Evolutionary conservation across 176 grass and related monocot genomes (phyloP).

Genomic region (Aegilops umbellulata): DNA sequence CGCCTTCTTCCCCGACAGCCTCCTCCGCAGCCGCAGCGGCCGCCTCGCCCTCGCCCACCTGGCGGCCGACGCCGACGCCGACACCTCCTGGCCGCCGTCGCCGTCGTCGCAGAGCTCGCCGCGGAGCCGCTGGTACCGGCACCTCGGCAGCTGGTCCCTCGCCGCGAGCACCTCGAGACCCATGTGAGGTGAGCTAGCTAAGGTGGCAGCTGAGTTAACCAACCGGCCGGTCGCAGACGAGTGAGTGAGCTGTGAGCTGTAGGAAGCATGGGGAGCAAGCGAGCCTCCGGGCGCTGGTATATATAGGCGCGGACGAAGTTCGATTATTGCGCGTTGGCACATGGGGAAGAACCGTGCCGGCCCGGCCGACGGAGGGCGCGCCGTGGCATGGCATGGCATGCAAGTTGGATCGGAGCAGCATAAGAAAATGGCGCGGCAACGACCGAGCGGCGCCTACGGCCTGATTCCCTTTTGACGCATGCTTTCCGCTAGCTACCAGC

Average conservation of each 20-base stretch:
- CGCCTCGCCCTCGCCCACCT: constrained; percentile 23
- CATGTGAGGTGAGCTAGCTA: constrained; percentile 23
- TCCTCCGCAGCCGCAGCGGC: constrained; percentile 33
- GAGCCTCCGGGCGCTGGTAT: background rate
- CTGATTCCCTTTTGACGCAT: constrained; percentile 58
- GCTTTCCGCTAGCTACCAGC: constrained; percentile 5
- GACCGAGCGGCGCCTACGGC: constrained; percentile 41
- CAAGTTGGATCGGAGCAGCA: constrained; percentile 26
- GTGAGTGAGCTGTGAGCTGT: constrained; percentile 24
- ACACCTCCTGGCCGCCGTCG: background rate
- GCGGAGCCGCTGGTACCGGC: constrained; percentile 40
- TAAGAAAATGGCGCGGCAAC: constrained; percentile 26
- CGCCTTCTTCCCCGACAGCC: background rate
- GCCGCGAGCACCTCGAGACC: constrained; percentile 36
- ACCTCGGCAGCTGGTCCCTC: constrained; percentile 16
- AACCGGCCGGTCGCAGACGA: background rate
- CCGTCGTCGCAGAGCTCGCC: background rate
- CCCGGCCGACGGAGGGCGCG: background rate
- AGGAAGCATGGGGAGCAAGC: constrained; percentile 22
- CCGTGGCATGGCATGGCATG: background rate
- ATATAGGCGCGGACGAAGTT: constrained; percentile 19
- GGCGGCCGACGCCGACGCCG: background rate
- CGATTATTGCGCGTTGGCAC: constrained; percentile 34
- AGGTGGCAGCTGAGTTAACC: constrained; percentile 1
- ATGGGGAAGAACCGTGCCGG: constrained; percentile 30